Evolutionary conservation across 805 yeast species (phyloP).

Genomic region (Suhomyces canberraensis): DNA sequence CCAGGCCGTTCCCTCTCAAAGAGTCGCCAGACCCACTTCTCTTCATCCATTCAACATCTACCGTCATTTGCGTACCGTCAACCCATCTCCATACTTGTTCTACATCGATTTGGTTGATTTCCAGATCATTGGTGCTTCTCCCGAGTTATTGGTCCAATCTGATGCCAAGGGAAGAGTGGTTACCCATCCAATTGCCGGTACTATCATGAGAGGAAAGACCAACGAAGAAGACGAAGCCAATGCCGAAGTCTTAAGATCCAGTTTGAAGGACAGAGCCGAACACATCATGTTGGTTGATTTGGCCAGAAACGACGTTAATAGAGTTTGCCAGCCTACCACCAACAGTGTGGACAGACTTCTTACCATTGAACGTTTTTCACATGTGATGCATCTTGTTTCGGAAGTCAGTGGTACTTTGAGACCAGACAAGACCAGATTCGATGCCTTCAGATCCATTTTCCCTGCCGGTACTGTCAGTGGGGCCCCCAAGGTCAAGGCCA

Average conservation of each 20-base stretch:
- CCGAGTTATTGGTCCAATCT: slow-evolving; percentile 85
- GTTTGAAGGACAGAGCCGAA: slow-evolving; percentile 92
- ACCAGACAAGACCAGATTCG: slow-evolving; percentile 81
- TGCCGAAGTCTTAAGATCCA: slow-evolving; percentile 68
- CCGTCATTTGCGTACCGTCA: slow-evolving; percentile 90
- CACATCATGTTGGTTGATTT: slow-evolving; percentile 98
- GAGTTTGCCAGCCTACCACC: slow-evolving; percentile 85
- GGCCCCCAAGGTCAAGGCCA: slow-evolving; percentile 96
- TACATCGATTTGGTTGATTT: slow-evolving; percentile 89
- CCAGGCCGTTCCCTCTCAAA: slow-evolving; percentile 97
- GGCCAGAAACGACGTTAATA: slow-evolving; percentile 93
- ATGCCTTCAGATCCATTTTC: slow-evolving; percentile 95
- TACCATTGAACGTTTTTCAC: slow-evolving; percentile 90
- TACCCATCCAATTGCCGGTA: slow-evolving; percentile 98
- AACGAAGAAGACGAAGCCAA: slow-evolving; percentile 85
- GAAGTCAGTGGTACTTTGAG: slow-evolving; percentile 92
- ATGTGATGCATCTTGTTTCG: slow-evolving; percentile 94
- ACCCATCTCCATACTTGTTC: slow-evolving; percentile 96
- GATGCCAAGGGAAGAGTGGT: slow-evolving; percentile 70
- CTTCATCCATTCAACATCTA: slow-evolving; percentile 96
- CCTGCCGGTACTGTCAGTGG: slow-evolving; percentile 99
- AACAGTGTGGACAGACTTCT: slow-evolving; percentile 85
- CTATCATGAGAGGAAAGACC: slow-evolving; percentile 86
- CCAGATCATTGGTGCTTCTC: slow-evolving; percentile 96
- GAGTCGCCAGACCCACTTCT: slow-evolving; percentile 92